Conservation (phyloP, 257 asterid genomes). For the Phtheirospermum japonicum region DNA sequence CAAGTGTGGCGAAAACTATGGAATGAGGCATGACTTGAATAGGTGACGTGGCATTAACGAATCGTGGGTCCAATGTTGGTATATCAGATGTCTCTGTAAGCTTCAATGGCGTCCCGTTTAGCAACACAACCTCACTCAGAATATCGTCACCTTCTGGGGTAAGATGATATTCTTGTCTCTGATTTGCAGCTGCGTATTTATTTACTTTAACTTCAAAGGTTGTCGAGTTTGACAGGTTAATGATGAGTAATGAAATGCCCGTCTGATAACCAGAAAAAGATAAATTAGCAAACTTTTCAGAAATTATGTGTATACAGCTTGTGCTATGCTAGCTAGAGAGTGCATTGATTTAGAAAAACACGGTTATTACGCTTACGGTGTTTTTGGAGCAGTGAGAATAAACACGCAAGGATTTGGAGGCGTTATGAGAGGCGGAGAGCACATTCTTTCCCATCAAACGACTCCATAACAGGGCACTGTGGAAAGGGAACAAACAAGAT, state of each 20-base stretch:
- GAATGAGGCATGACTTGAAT: slow-evolving; percentile 51
- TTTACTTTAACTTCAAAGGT: slow-evolving; percentile 41
- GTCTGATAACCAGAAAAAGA: slow-evolving; percentile 34
- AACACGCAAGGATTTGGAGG: slow-evolving; percentile 57
- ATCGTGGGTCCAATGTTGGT: slow-evolving; percentile 49
- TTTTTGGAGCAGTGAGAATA: slow-evolving; percentile 75
- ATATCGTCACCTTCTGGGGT: slow-evolving; percentile 68
- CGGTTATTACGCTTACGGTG: slow-evolving; percentile 35
- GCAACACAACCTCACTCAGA: slow-evolving; percentile 57
- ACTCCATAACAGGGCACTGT: slow-evolving; percentile 77
- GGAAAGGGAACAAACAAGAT: neutral
- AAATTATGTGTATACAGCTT: neutral
- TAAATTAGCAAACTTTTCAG: neutral
- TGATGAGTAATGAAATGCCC: slow-evolving; percentile 51
- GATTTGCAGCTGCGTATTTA: slow-evolving; percentile 15
- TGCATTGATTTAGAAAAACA: neutral
- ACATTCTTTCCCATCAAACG: slow-evolving; percentile 73
- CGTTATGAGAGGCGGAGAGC: slow-evolving; percentile 49
- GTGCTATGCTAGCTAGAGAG: neutral
- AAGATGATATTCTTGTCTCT: slow-evolving; percentile 75
- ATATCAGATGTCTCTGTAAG: slow-evolving; percentile 54
- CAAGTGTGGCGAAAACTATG: slow-evolving; percentile 49
- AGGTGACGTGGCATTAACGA: slow-evolving; percentile 45
- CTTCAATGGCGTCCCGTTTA: slow-evolving; percentile 63
- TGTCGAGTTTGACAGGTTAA: slow-evolving; percentile 77